A percentile compares a stretch with the other conserved stretches of the same genome.
Conservation (phyloP, 805 yeast species). For the Saccharomyces kudriavzevii region DNA sequence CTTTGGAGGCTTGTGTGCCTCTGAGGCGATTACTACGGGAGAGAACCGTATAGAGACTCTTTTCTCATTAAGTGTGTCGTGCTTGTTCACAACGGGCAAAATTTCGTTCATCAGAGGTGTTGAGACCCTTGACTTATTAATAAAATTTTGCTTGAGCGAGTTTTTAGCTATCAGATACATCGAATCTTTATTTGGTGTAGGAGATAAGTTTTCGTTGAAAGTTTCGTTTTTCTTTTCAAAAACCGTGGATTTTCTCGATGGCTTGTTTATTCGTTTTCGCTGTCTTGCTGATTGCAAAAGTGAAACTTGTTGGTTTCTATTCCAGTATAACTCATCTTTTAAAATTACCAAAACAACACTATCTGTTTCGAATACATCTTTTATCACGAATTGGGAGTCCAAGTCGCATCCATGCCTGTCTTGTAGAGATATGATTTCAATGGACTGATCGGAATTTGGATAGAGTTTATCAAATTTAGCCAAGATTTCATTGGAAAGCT, state of each 20-base stretch:
- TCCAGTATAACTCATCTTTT: slow-evolving; percentile 30
- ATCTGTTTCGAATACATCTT: slow-evolving; percentile 49
- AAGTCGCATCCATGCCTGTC: slow-evolving; percentile 59
- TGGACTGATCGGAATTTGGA: slow-evolving; percentile 44
- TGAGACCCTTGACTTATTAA: not conserved
- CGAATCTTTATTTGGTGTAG: slow-evolving; percentile 8
- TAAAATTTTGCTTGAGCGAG: not conserved
- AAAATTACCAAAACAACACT: slow-evolving; percentile 39
- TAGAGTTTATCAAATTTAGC: slow-evolving; percentile 49
- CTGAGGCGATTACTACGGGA: not conserved
- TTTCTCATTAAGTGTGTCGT: not conserved
- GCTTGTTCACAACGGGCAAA: not conserved
- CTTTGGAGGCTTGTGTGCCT: not conserved
- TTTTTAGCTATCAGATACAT: slow-evolving; percentile 2
- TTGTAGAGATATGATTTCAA: slow-evolving; percentile 50
- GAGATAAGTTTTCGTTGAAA: not conserved
- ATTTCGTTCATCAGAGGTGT: not conserved
- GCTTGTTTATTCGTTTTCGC: slow-evolving; percentile 12
- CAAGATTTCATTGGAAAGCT: slow-evolving; percentile 44
- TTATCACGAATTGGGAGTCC: slow-evolving; percentile 61
- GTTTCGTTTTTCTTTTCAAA: slow-evolving; percentile 3
- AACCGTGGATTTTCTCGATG: slow-evolving; percentile 5
- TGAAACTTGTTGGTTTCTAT: slow-evolving; percentile 12
- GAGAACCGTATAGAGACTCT: not conserved
- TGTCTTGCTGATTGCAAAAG: slow-evolving; percentile 9